These are phyloP conservation scores for Fagus crenata DNA, from an alignment of 306 rosid genomes.

Conservation along the genomic window DNA sequence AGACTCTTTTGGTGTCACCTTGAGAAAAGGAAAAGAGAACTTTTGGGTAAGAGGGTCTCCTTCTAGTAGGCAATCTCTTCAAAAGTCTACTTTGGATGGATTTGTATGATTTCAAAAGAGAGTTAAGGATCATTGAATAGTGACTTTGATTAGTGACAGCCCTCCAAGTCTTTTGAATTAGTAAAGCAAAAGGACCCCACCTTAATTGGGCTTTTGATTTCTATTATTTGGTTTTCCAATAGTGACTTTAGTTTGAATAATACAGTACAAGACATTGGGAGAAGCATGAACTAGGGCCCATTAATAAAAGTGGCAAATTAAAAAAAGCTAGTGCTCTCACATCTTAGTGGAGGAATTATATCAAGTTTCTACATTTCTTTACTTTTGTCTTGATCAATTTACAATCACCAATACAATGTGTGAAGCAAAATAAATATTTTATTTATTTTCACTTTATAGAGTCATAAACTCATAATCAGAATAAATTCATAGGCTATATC, in stretches of 20 bases:
- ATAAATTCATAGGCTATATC: background rate
- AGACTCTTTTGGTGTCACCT: conserved; percentile 14
- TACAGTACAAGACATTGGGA: background rate
- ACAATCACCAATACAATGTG: background rate
- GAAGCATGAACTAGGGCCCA: conserved; percentile 32
- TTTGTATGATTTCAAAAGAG: conserved; percentile 25
- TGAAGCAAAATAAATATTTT: background rate
- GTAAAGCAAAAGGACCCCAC: conserved; percentile 28
- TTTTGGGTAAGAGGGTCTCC: conserved; percentile 3
- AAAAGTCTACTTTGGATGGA: conserved; percentile 33
- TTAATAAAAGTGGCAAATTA: background rate
- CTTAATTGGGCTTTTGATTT: conserved; percentile 25
- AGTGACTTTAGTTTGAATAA: conserved; percentile 14
- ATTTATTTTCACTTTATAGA: background rate
- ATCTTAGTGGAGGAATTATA: background rate
- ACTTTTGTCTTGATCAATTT: too few relatives aligned
- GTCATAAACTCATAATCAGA: background rate
- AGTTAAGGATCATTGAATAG: conserved; percentile 30
- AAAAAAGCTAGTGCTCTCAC: background rate
- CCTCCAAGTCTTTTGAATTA: conserved; percentile 2
- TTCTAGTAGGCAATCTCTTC: conserved; percentile 5
- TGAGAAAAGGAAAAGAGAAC: conserved; percentile 6
- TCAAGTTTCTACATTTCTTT: conserved; percentile 7
- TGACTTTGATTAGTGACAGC: background rate
- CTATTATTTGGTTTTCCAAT: background rate